These are phyloP conservation scores for Alternaria triticina DNA, from an alignment of 2,329 filamentous ascomycete species.

Conservation along the genomic window DNA sequence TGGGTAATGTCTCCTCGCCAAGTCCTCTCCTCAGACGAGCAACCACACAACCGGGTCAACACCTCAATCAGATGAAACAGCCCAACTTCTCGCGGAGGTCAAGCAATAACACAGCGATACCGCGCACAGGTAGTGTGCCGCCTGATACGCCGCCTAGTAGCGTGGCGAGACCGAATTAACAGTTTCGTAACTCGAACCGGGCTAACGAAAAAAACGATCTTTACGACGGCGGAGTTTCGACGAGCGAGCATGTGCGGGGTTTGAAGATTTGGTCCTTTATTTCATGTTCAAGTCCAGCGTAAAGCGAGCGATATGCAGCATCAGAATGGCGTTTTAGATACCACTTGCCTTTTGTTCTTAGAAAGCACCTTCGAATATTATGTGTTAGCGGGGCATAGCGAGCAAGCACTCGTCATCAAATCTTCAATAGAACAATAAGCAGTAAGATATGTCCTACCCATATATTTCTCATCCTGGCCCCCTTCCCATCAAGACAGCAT, in stretches of 20 bases:
- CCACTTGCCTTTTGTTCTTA: neutral
- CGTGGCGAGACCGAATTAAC: neutral
- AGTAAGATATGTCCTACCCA: too few species aligned
- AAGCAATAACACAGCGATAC: slow-evolving; percentile 3
- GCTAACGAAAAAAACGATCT: neutral
- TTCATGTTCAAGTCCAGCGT: neutral
- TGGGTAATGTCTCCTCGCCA: slow-evolving; percentile 29
- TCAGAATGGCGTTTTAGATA: slow-evolving; percentile 7
- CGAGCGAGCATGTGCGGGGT: neutral
- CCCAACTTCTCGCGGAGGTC: slow-evolving; percentile 11
- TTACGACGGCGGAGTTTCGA: neutral
- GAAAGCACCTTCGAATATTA: neutral
- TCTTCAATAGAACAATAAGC: neutral
- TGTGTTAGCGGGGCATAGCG: slow-evolving; percentile 6
- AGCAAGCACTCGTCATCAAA: neutral
- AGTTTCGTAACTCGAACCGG: too few species aligned
- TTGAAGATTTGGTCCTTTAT: neutral
- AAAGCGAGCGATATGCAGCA: neutral
- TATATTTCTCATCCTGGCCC: too few species aligned
- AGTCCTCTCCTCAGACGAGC: slow-evolving; percentile 45
- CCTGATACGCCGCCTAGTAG: slow-evolving; percentile 40
- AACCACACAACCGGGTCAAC: slow-evolving; percentile 36
- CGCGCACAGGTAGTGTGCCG: slow-evolving; percentile 22
- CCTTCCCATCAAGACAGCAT: neutral
- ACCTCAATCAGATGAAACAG: slow-evolving; percentile 28